A percentile compares a stretch with the other conserved stretches of the same genome.
Conservation (phyloP, 1,284 basidiomycete genomes). For the Cryptococcus sp. region DNA sequence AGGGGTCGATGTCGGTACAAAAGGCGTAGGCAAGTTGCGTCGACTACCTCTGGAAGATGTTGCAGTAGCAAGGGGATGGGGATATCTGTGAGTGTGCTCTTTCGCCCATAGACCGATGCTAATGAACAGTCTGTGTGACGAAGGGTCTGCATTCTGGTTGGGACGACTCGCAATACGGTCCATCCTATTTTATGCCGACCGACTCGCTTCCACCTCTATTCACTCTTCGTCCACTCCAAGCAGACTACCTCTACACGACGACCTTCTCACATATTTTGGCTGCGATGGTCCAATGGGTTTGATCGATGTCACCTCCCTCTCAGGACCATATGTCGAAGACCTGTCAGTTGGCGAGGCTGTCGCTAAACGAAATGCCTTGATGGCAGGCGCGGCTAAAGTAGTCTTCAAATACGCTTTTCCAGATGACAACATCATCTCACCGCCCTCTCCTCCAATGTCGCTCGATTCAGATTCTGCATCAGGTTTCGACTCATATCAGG, state of each 20-base stretch:
- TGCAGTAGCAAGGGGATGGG: conserved; percentile 37
- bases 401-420: conserved; percentile 40
- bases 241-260: conserved; percentile 26
- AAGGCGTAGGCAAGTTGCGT: not conserved
- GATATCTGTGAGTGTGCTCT: conserved; percentile 27
- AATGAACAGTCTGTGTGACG: conserved; percentile 33
- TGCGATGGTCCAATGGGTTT: conserved; percentile 31
- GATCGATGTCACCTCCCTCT: conserved; percentile 32
- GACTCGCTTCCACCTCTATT: conserved; percentile 23
- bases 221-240: conserved; percentile 18
- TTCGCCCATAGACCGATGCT: not conserved
- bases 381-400: conserved; percentile 34
- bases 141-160: conserved; percentile 42
- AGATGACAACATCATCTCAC: conserved; percentile 10
- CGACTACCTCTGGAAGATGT: conserved; percentile 34
- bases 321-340: conserved; percentile 21
- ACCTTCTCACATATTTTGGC: conserved; percentile 37
- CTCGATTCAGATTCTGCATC: not conserved
- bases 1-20: not conserved
- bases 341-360: conserved; percentile 28
- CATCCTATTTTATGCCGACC: conserved; percentile 29
- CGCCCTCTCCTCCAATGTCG: not conserved
- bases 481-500: conserved; percentile 1
- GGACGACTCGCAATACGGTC: conserved; percentile 37
- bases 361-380: conserved; percentile 34